Base-by-base conservation (phyloP, 2,329 filamentous ascomycete genomes). In the Ceratocystis harringtonii region DNA sequence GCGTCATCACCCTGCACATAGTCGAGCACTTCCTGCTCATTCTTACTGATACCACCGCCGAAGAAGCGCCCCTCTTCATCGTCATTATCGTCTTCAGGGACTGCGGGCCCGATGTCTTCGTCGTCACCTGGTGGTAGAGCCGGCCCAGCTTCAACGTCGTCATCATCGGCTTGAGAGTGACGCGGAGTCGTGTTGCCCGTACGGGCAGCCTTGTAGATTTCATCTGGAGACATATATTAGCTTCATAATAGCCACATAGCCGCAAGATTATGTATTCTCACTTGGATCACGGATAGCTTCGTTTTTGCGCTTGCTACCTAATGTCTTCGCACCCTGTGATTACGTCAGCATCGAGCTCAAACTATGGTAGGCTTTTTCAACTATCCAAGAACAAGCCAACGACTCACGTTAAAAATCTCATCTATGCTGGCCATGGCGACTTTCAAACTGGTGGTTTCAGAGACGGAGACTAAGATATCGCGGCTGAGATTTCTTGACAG, bases 31-130 rank as follows among this genome's bases (percentile, higher is more conserved):
- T 91, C 84, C 1, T 85, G 86, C 69, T 95, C 90, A 69, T 90
- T 82, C 66, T 86, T 81, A 30, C 87, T 90, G 70, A 99, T 87
- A 43, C 94, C 94, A 64, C 91, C 89, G 55, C 92, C 94, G 71
- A 96, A 99, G 78, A 99, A 99, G 10, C 94, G 86, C 0, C 92
- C 94, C 69, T 95, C 94, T 64, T 96, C 90, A 19, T 69, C 73
- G 2, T 72, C 72, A 10, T 73, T 73, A 19, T 58, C 55, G 7
- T 77, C 77, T 10, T 82, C 81, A 0, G 79, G 77, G 28, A 74
- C 69, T 2, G 75, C 71, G 36, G 78, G 78, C 17, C 78, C 78
- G 67, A 77, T 77, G 69, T 77, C 74, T 62, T 81, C 81, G 61
- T 82, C 83, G 44, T 77, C 79, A 66, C 81, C 79, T 15, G 44